Evolutionary conservation across 129 eudicot species (phyloP), one percentile per base, ranked within the genome.

Genomic region (Rutidosis leptorrhynchoides): DNA sequence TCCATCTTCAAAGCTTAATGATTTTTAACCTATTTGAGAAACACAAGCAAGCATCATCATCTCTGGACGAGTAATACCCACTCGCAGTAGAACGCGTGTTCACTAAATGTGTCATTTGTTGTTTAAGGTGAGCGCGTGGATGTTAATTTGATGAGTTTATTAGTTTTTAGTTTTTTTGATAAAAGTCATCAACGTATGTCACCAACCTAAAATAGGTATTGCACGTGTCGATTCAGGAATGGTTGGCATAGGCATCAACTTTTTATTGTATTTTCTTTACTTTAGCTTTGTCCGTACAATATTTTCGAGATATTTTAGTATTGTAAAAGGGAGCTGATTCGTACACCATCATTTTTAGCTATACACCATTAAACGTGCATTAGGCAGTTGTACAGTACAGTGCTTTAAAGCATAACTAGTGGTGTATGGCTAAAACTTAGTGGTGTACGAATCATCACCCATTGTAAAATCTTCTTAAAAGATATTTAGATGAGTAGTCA

Each of bases 1-100:
- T 68, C 58, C 58, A 68, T 69, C 74, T 60, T 61, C 75, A 75
- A 68, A 75, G 79, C 63, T 68, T 60, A 32, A 68, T 75, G 80
- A 70, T 60, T 75, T 74, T 75, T 75, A 75, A 75, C 80, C 80
- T 75, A 75, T 49, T 75, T 61, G 46, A 68, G 80, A 37, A 68
- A 75, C 80, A 75, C 58, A 75, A 60, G 80, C 65, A 75, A 75
- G 58, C 79, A 74, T n/a, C n/a, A n/a, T 58, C 68, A 68, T 68
- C 23, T 58, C 17, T 30, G 22, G 14, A 46, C 1, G 53, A 4
- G 37, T 35, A 46, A 22, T 6, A 25, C 62, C 68, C 74, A 74
- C 56, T 32, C 74, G 68, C 79, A 26, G 0, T 4, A 0, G 0
- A 2, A 68, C 62, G 74, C 79, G 80, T 75, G 70, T 3, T 0